Base-by-base conservation (phyloP, 139 green algal species). In the Marvania coccoides region DNA sequence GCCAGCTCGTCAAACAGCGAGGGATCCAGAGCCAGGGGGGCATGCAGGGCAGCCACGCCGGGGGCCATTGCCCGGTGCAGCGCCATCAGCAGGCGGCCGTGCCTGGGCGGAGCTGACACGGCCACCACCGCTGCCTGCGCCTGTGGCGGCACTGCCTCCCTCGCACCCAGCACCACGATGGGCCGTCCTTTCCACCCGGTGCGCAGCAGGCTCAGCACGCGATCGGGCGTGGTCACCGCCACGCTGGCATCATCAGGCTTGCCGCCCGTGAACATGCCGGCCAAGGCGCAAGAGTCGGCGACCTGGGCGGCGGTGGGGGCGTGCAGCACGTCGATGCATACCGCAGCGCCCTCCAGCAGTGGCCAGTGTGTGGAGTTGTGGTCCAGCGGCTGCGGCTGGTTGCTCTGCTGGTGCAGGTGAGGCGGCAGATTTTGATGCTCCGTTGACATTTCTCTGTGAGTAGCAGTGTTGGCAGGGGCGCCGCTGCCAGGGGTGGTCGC, bases 171-270 rank as follows among this genome's bases (percentile, higher is more conserved):
- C 30, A 67, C 80, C 51, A 88, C 75, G 46, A 89, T 58, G 2
- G 83, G 77, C 39, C 69, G 70, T 3, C 73, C 72, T 30, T 83
- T 83, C 83, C 81, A 88, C 0, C 75, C 81, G 0, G 57, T 46
- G 6, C 63, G 58, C 6, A 87, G n/a, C 0, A 73, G 70, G 19
- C 47, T 39, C 5, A 66, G 61, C 15, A 73, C 61, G 4, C 55
- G 51, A 46, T 77, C 71, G n/a, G 65, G 47, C 14, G 58, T 70
- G 6, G 80, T 77, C 6, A 87, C 64, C 38, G 71, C 66, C 9
- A 87, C 61, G 33, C 85, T 73, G 36, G 58, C 59, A 57, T 1
- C 34, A 6, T 24, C 15, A 7, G 34, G 6, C 47, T 3, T 31
- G 58, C 48, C 13, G 24, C 15, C 54, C 58, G 53, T 38, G 9